phyloP scores from a whole-genome alignment of 208 protist species.

The Trypanosomatidae sp. region DNA sequence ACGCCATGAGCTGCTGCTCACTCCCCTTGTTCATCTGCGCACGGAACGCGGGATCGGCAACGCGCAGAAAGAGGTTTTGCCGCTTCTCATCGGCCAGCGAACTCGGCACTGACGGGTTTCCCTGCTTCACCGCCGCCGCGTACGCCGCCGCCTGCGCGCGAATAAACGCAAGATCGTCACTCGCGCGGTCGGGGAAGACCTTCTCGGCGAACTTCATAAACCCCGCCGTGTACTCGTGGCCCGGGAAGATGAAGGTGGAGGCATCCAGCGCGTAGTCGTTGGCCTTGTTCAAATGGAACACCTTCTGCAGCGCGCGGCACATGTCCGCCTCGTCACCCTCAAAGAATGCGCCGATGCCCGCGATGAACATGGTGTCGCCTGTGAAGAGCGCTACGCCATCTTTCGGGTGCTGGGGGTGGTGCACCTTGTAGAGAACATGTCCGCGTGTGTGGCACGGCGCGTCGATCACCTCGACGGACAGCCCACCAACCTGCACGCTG shows the following conservation, averaged over 20 bases:
- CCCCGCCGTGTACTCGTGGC: constrained; percentile 90
- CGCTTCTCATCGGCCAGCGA: constrained; percentile 80
- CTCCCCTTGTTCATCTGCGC: constrained; percentile 41
- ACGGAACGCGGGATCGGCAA: constrained; percentile 47
- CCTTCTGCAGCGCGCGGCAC: constrained; percentile 60
- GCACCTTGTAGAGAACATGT: constrained; percentile 77
- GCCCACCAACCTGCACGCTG: constrained; percentile 49
- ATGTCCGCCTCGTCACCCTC: constrained; percentile 87
- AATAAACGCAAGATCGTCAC: constrained; percentile 55
- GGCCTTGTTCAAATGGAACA: constrained; percentile 50
- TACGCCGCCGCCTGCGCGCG: constrained; percentile 49
- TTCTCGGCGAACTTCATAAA: constrained; percentile 73
- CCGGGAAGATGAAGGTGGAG: constrained; percentile 76
- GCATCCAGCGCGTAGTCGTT: constrained; percentile 41
- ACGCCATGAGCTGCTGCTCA: constrained; percentile 57
- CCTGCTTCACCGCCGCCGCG: constrained; percentile 36
- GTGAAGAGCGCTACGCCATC: constrained; percentile 88
- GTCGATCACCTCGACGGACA: constrained; percentile 74
- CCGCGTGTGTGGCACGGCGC: constrained; percentile 89
- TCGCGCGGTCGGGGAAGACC: constrained; percentile 18
- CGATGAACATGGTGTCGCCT: constrained; percentile 94
- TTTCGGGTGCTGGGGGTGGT: constrained; percentile 26
- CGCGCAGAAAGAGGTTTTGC: constrained; percentile 89
- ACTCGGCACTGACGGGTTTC: constrained; percentile 70
- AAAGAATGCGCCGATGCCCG: constrained; percentile 94